Conservation (phyloP, 2,329 filamentous ascomycete species). For the Aspergillus udagawae region DNA sequence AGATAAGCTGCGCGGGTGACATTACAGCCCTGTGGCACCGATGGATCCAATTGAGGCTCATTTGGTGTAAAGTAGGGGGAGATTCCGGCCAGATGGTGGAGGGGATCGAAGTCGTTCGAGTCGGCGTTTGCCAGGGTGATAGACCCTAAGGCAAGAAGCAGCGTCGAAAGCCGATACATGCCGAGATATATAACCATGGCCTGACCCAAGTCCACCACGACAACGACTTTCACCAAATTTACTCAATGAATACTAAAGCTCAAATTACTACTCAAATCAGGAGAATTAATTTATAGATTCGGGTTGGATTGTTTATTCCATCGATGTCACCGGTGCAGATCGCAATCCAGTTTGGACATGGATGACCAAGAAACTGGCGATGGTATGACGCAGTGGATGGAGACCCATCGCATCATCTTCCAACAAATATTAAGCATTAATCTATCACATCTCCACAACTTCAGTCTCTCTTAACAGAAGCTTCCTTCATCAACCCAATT, state of each 20-base stretch:
- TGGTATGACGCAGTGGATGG: neutral
- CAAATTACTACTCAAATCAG: too few relatives aligned
- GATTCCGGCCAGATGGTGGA: conserved; percentile 54
- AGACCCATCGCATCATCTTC: neutral
- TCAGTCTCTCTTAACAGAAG: too few relatives aligned
- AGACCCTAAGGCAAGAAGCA: neutral
- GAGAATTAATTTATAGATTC: neutral
- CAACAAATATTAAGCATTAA: neutral
- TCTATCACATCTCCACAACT: neutral
- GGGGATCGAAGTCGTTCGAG: conserved; percentile 44
- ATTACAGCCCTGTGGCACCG: conserved; percentile 49
- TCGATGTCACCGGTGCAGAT: neutral
- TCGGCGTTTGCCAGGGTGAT: neutral
- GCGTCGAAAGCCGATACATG: neutral
- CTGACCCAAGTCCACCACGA: too few relatives aligned
- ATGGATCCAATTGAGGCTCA: conserved; percentile 44
- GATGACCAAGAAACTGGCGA: neutral
- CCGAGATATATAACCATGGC: neutral
- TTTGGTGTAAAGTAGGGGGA: conserved; percentile 56
- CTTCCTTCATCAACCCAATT: too few relatives aligned
- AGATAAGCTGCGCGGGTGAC: conserved; percentile 53
- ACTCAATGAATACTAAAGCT: neutral
- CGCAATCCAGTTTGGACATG: neutral
- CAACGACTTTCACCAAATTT: neutral
- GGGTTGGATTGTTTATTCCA: neutral